Evolutionary conservation across 2,329 filamentous ascomycete species (phyloP).

Genomic region (Trichoderma sp.): DNA sequence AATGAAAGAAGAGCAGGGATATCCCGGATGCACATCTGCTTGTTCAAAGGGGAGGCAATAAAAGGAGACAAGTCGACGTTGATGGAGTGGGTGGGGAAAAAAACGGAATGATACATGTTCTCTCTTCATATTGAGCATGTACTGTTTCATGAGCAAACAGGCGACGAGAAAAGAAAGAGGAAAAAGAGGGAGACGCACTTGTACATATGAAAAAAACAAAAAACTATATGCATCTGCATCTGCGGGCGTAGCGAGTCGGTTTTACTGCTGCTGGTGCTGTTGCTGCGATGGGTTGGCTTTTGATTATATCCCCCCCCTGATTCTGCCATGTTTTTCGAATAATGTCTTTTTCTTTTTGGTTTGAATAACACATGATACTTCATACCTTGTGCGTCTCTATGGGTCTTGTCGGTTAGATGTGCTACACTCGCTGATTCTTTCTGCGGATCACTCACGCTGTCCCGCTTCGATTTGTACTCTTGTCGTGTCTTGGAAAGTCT

Average conservation of each 20-base stretch:
- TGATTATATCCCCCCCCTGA: neutral
- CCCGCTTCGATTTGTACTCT: neutral
- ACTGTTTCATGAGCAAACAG: neutral
- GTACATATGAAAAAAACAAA: slow-evolving; percentile 9
- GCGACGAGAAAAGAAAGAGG: neutral
- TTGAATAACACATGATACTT: neutral
- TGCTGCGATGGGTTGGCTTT: neutral
- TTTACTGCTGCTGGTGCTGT: neutral
- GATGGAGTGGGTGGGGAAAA: neutral
- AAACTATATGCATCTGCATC: slow-evolving; percentile 8
- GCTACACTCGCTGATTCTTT: neutral
- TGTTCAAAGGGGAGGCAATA: neutral
- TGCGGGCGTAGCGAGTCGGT: slow-evolving; percentile 5
- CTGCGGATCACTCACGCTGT: neutral
- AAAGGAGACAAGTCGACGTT: neutral
- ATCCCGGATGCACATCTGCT: neutral
- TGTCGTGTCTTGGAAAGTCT: neutral
- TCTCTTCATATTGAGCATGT: neutral
- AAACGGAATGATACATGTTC: neutral
- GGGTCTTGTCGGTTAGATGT: neutral
- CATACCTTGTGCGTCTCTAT: neutral
- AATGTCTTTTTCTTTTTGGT: neutral
- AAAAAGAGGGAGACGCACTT: neutral
- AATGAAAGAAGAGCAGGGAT: neutral
- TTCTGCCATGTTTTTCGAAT: neutral